A percentile compares a stretch with the other conserved stretches of the same genome.
These are phyloP conservation scores for Talaromyces liani DNA, from an alignment of 495 filamentous ascomycete genomes.

Conservation along the genomic window DNA sequence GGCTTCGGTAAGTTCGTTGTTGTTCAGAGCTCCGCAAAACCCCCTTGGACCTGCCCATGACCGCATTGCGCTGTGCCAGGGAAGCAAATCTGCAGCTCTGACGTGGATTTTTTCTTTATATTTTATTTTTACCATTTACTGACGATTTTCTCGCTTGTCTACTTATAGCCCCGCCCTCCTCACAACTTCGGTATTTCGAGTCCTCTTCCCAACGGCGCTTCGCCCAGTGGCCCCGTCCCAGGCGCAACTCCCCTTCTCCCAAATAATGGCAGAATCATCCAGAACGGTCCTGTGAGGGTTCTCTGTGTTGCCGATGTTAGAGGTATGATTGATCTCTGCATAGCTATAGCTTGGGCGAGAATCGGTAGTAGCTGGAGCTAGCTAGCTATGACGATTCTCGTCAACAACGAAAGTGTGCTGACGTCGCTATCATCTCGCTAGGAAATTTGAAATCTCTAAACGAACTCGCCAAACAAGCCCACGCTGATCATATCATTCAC, in stretches of 20 bases:
- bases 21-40: constrained; percentile 7
- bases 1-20: constrained; percentile 45
- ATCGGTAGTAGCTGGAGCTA: neutral
- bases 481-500: constrained; percentile 93
- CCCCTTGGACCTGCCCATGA: neutral
- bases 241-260: constrained; percentile 49
- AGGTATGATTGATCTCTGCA: constrained; percentile 50
- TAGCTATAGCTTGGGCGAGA: constrained; percentile 16
- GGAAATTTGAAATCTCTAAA: constrained; percentile 94
- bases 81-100: neutral
- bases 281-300: constrained; percentile 76
- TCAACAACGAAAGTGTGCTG: neutral
- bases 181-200: constrained; percentile 42
- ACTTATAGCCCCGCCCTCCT: constrained; percentile 34
- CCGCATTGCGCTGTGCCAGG: neutral
- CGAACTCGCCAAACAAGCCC: constrained; percentile 86
- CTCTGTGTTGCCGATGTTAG: constrained; percentile 96
- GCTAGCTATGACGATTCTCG: neutral
- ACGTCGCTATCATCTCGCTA: constrained; percentile 26
- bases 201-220: constrained; percentile 44
- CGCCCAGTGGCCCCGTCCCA: constrained; percentile 38
- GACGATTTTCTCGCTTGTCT: constrained; percentile 1
- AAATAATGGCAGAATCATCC: constrained; percentile 68
- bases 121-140: neutral
- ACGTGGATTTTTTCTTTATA: constrained; percentile 11